Evolutionary conservation across 345 rosid genomes (phyloP).

Genomic region (Capsella bursapastoris): DNA sequence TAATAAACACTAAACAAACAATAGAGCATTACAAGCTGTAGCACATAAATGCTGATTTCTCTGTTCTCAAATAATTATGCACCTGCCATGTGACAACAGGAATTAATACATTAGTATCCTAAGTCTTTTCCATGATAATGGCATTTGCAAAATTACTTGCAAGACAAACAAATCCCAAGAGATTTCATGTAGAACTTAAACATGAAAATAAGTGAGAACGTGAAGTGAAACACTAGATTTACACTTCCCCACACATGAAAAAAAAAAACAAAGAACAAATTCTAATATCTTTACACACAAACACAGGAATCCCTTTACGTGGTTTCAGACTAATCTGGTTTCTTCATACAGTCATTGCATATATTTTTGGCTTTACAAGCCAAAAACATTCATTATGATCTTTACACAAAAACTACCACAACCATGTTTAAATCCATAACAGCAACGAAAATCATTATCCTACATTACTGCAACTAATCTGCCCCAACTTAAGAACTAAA

Average conservation of each 20-base stretch:
- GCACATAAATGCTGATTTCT: conserved; percentile 54
- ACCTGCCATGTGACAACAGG: conserved; percentile 52
- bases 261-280: conserved; percentile 2
- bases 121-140: conserved; percentile 13
- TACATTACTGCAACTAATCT: conserved; percentile 27
- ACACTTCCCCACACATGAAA: conserved; percentile 30
- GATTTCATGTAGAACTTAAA: conserved; percentile 20
- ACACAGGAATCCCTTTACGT: conserved; percentile 20
- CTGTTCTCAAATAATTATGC: conserved; percentile 40
- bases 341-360: conserved; percentile 29
- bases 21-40: conserved; percentile 63
- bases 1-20: conserved; percentile 53
- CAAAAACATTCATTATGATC: conserved; percentile 1
- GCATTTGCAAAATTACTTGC: conserved; percentile 15
- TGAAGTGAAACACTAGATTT: conserved; percentile 10
- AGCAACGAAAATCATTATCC: conserved; percentile 15
- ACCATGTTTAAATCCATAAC: conserved; percentile 32
- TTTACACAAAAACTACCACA: conserved; percentile 18
- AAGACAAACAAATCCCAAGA: conserved; percentile 23
- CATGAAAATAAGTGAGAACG: conserved; percentile 11
- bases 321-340: conserved; percentile 20
- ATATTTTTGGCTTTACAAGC: conserved; percentile 25
- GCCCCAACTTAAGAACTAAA: conserved; percentile 29
- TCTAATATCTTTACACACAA: conserved; percentile 19
- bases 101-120: conserved; percentile 10